phyloP scores from a whole-genome alignment of 345 rosid species.

The Raphanus raphanistrum region DNA sequence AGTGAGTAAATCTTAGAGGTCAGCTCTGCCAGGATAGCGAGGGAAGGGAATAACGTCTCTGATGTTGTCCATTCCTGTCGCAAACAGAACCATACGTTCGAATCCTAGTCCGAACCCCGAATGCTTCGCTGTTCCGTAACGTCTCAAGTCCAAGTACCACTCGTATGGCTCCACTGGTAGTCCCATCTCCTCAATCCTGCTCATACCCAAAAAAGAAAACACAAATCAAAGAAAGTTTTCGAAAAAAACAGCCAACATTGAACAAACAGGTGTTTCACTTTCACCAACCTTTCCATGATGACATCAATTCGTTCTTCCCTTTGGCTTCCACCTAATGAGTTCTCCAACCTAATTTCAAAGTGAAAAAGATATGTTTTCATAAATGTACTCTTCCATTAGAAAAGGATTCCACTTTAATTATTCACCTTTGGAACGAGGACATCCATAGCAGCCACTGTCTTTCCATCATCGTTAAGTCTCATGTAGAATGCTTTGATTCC shows the following conservation, averaged over 20 bases:
- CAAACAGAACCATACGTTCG: slow-evolving; percentile 89
- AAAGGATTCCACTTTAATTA: background rate
- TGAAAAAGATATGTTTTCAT: background rate
- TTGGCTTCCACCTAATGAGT: slow-evolving; percentile 98
- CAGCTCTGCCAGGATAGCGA: slow-evolving; percentile 89
- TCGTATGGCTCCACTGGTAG: slow-evolving; percentile 81
- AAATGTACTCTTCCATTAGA: background rate
- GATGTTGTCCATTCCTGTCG: slow-evolving; percentile 84
- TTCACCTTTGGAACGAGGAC: slow-evolving; percentile 91
- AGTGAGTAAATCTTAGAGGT: slow-evolving; percentile 51
- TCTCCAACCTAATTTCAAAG: slow-evolving; percentile 70
- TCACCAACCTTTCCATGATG: slow-evolving; percentile 59
- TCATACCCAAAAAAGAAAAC: background rate
- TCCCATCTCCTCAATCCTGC: slow-evolving; percentile 73
- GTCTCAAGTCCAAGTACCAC: slow-evolving; percentile 89
- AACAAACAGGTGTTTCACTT: background rate
- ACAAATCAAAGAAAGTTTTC: too few relatives aligned
- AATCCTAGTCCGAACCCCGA: slow-evolving; percentile 92
- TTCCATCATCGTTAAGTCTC: slow-evolving; percentile 82
- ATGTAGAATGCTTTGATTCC: slow-evolving; percentile 97
- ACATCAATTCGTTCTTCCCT: slow-evolving; percentile 83
- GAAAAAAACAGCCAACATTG: background rate
- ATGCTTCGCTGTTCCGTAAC: slow-evolving; percentile 86
- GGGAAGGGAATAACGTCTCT: slow-evolving; percentile 97
- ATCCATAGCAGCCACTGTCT: slow-evolving; percentile 98